These are phyloP conservation scores for Elymus sibiricus DNA, from an alignment of 176 grass and related monocot genomes.

Conservation along the genomic window DNA sequence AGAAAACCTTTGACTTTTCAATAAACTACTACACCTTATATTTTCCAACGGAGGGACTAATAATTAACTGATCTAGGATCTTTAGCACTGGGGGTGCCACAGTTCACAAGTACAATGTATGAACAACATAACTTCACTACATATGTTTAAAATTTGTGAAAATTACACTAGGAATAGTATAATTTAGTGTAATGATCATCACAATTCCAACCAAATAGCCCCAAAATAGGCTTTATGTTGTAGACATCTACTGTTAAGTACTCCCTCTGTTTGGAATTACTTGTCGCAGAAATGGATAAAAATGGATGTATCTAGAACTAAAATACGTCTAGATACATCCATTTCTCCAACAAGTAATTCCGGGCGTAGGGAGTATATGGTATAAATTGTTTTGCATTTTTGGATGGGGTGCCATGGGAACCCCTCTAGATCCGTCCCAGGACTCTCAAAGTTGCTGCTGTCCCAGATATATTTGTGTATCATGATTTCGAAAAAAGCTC, in stretches of 20 bases:
- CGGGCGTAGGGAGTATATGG: too few relatives aligned
- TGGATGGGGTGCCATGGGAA: too few relatives aligned
- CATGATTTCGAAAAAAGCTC: conserved; percentile 18
- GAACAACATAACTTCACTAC: not conserved
- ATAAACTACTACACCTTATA: not conserved
- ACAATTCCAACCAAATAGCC: not conserved
- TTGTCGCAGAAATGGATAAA: too few relatives aligned
- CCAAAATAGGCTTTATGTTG: not conserved
- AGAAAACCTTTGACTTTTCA: not conserved
- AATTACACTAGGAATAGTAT: not conserved
- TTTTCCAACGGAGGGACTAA: not conserved
- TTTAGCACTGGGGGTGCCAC: not conserved
- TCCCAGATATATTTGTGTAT: not conserved
- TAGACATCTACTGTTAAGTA: not conserved
- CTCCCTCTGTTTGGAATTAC: too few relatives aligned
- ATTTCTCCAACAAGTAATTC: too few relatives aligned
- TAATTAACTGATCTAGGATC: not conserved
- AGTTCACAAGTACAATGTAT: not conserved
- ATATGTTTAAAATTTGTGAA: not conserved
- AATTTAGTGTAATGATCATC: not conserved
- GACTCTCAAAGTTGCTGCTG: not conserved
- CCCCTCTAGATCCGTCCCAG: not conserved
- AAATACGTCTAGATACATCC: too few relatives aligned
- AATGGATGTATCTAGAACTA: too few relatives aligned
- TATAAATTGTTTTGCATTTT: too few relatives aligned